These are phyloP conservation scores for Pseudogymnoascus sp. DNA, from an alignment of 2,329 filamentous ascomycete species.

Conservation along the genomic window DNA sequence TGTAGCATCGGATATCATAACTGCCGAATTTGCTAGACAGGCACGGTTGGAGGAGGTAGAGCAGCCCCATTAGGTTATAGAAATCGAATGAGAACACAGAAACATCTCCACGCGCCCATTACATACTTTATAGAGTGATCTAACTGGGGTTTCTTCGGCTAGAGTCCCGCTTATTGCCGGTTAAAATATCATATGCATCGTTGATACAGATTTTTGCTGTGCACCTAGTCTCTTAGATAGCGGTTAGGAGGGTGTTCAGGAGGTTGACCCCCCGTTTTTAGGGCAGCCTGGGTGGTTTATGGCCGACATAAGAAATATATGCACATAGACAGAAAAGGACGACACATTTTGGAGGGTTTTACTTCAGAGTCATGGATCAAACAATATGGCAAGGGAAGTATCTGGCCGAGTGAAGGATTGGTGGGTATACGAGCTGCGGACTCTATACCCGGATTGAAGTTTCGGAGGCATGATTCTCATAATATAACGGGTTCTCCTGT, in stretches of 20 bases:
- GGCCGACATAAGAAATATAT: neutral
- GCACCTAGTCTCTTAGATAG: neutral
- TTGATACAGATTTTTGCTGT: neutral
- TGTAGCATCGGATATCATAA: neutral
- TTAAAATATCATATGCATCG: too few relatives aligned
- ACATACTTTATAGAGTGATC: too few relatives aligned
- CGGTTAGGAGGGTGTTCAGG: neutral
- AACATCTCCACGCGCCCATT: neutral
- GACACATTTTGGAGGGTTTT: neutral
- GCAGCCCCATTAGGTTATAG: neutral
- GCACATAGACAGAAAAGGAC: neutral
- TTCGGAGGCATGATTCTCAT: neutral
- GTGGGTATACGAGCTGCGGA: neutral
- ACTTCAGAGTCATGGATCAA: neutral
- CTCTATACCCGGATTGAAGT: neutral
- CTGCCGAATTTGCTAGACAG: neutral
- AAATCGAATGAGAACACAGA: neutral
- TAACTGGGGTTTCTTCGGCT: too few relatives aligned
- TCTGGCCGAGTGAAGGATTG: neutral
- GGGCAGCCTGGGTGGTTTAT: neutral
- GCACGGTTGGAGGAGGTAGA: neutral
- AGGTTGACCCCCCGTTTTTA: neutral
- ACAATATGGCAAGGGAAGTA: neutral
- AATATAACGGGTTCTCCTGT: neutral
- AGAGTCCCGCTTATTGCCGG: too few relatives aligned